Conservation (phyloP, 140 eudicot genomes). For the Senecio squalidus region DNA sequence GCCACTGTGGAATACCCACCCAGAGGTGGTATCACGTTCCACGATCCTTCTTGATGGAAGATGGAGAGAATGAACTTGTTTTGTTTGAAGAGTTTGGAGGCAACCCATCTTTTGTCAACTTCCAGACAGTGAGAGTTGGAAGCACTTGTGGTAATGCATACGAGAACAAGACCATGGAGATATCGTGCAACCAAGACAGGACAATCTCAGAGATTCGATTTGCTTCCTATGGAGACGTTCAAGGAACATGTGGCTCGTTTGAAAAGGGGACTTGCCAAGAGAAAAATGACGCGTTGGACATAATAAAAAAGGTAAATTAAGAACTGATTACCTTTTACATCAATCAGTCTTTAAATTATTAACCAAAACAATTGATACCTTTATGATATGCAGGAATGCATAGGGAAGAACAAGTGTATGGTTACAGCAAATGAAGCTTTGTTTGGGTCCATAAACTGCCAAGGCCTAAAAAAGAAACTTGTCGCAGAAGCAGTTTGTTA, state of each 20-base stretch:
- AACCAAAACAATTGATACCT: no score
- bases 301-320: slow-evolving; percentile 23
- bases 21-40: slow-evolving; percentile 77
- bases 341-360: no score
- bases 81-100: slow-evolving; percentile 70
- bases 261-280: slow-evolving; percentile 28
- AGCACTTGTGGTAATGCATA: slow-evolving; percentile 22
- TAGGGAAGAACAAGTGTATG: slow-evolving; percentile 38
- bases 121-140: slow-evolving; percentile 38
- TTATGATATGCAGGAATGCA: slow-evolving; percentile 19
- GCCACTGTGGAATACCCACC: slow-evolving; percentile 54
- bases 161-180: slow-evolving; percentile 24
- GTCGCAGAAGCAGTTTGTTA: slow-evolving; percentile 41
- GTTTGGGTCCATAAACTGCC: slow-evolving; percentile 27
- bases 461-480: slow-evolving; percentile 23
- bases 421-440: slow-evolving; percentile 25
- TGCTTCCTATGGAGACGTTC: slow-evolving; percentile 38
- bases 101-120: slow-evolving; percentile 40
- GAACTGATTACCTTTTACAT: no score
- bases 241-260: slow-evolving; percentile 39
- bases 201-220: slow-evolving; percentile 22
- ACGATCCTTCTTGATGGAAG: slow-evolving; percentile 36
- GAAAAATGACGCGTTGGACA: slow-evolving; percentile 3
- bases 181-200: slow-evolving; percentile 25
- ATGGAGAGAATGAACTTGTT: slow-evolving; percentile 46